Base-by-base conservation (phyloP, 495 filamentous ascomycete species). In the Aspergillus nidulans region DNA sequence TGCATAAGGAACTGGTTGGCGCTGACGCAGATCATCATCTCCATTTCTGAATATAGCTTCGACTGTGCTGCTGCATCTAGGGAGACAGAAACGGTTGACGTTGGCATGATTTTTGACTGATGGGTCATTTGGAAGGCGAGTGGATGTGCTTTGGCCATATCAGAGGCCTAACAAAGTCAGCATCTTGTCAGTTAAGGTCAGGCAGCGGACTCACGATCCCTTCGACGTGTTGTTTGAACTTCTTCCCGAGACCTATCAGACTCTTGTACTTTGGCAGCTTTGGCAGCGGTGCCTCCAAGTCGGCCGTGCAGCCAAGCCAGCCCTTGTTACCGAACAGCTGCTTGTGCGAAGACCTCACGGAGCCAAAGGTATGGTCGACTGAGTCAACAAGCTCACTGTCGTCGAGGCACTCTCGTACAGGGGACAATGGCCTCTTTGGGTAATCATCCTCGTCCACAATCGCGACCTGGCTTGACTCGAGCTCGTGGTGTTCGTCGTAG, bases 261-360 rank as follows among this genome's bases (percentile, higher is more conserved):
- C 63, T 60, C 28, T 55, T 68, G 38, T 73, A 70, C 42, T 69
- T 74, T 21, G 59, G 57, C 47, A 65, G 62, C 4, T 56, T 55
- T 36, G 39, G 63, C 46, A 61, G 56, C 18, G 59, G 32, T 18
- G 61, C 62, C 25, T 63, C 71, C 66, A 63, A 48, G 32, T 65
- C 69, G 19, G 58, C 63, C 15, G 62, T 69, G 36, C 64, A 64
- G 32, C 76, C 75, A 42, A 82, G 73, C 73, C 73, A 81, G 43
- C 79, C 80, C 23, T 75, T 65, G 26, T 74, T 65, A 2, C 80
- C 80, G 52, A 83, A 82, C 49, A 83, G 65, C 49, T 76, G 76
- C 62, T 82, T 83, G 64, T 72, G 32, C n/a, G 56, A 49, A 15
- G 46, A 26, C 4, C 40, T 36, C 24, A 41, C 21, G 42, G 28